A percentile compares a stretch with the other conserved stretches of the same genome.
Evolutionary conservation across 805 yeast species (phyloP).

Genomic region (Geotrichum ghanense): DNA sequence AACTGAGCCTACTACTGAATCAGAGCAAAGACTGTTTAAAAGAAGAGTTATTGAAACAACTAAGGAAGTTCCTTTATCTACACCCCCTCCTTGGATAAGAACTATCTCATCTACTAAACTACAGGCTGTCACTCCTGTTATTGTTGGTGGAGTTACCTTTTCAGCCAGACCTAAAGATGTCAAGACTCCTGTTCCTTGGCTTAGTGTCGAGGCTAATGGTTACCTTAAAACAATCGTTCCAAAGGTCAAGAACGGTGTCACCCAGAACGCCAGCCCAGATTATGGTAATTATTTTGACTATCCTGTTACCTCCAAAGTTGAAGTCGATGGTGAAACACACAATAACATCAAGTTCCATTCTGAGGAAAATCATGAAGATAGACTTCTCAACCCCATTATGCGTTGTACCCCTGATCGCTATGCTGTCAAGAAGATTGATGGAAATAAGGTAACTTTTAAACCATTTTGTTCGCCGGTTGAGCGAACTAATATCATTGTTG

Average conservation of each 20-base stretch:
- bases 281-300: slow-evolving; percentile 71
- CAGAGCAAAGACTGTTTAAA: background rate
- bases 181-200: slow-evolving; percentile 69
- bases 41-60: background rate
- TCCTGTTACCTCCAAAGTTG: slow-evolving; percentile 42
- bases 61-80: background rate
- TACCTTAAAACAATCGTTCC: slow-evolving; percentile 72
- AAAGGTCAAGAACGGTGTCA: slow-evolving; percentile 58
- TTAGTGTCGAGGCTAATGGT: slow-evolving; percentile 66
- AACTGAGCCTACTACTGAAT: background rate
- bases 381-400: slow-evolving; percentile 60
- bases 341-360: slow-evolving; percentile 44
- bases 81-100: slow-evolving; percentile 54
- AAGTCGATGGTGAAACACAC: slow-evolving; percentile 41
- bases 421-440: slow-evolving; percentile 46
- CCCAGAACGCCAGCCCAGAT: slow-evolving; percentile 56
- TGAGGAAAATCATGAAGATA: slow-evolving; percentile 60
- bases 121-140: slow-evolving; percentile 56
- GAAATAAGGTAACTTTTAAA: slow-evolving; percentile 40
- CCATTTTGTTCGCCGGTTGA: slow-evolving; percentile 86
- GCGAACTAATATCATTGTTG: slow-evolving; percentile 43
- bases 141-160: slow-evolving; percentile 52
- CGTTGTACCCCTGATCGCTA: slow-evolving; percentile 79
- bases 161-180: slow-evolving; percentile 36
- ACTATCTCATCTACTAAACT: slow-evolving; percentile 44